Evolutionary conservation across 805 yeast species (phyloP), one percentile per base, ranked within the genome.

Genomic region (Metschnikowia lochheadii): DNA sequence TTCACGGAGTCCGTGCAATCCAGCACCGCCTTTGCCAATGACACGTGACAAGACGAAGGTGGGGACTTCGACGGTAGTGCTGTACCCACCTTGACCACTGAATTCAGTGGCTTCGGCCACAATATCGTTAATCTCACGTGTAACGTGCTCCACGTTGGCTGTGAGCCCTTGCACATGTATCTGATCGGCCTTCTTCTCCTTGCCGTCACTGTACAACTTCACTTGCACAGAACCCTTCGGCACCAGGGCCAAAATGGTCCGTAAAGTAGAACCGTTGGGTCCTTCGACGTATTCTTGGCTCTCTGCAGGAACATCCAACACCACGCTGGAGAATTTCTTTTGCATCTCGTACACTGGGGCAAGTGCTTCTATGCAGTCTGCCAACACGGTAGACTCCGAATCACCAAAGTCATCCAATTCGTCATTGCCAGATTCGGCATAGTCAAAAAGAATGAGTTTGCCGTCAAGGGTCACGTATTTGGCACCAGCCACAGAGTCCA

Each of bases 11-110:
- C 80, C 73, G 58, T 81, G 80, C 63, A 94, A 70, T 63, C 83
- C 82, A 40, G 88, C 72, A 49, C 99, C 99, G 53, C 82, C 87
- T 64, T 85, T 87, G 58, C 99, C 99, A 67, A 94, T 89, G 48
- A 95, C 76, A 69, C 94, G 83, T 29, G 94, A 79, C 52, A 92
- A 72, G 44, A 82, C 80, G 46, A 76, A 70, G 2, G 82, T 68
- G 54, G 97, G 95, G 63, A 89, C 83, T 31, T 73, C 75, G 48
- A 85, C 68, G 17, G 79, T 70, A 15, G 78, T 64, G 50, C 63
- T 60, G 67, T 75, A 75, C 40, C 75, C 72, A 38, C 76, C 76
- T 8, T 52, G 46, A 0, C 53, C 53, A 51, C 74, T 78, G 59
- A 72, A 72, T 58, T 79, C 79, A 55, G 75, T 70, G 39, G 81